Evolutionary conservation across 148 eudicot species (phyloP).

Genomic region (Rhododendron molle): DNA sequence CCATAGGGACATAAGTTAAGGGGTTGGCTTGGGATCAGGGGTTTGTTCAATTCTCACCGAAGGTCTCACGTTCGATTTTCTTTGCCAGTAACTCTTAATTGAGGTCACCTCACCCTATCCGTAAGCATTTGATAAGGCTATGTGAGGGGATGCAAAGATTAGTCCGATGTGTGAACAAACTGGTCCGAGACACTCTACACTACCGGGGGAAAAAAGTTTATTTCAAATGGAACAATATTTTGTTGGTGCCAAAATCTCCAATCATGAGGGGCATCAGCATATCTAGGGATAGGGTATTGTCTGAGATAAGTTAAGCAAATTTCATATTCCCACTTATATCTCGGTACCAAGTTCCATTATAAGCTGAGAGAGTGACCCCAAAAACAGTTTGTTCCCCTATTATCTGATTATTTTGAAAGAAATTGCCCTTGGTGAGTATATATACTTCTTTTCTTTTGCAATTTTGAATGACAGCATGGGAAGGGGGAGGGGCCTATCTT

Average conservation of each 20-base stretch:
- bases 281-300: background rate
- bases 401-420: background rate
- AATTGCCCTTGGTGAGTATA: background rate
- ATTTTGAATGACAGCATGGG: background rate
- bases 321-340: background rate
- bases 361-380: background rate
- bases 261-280: background rate
- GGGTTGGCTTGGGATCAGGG: background rate
- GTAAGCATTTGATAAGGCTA: background rate
- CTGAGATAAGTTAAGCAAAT: background rate
- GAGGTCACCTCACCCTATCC: background rate
- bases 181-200: background rate
- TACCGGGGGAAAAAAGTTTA: background rate
- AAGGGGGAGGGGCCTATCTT: background rate
- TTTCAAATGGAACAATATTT: background rate
- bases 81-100: too few species aligned
- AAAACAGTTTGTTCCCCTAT: background rate
- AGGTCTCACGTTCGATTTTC: background rate
- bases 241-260: slow-evolving; percentile 2
- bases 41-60: background rate
- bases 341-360: background rate
- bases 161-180: background rate
- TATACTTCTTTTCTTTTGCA: background rate
- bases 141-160: background rate
- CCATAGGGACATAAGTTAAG: background rate